Percentiles rank a stretch among this genome's conserved stretches.
phyloP scores from a whole-genome alignment of 768 basidiomycete genomes.

The Aureoboletus auriporus region DNA sequence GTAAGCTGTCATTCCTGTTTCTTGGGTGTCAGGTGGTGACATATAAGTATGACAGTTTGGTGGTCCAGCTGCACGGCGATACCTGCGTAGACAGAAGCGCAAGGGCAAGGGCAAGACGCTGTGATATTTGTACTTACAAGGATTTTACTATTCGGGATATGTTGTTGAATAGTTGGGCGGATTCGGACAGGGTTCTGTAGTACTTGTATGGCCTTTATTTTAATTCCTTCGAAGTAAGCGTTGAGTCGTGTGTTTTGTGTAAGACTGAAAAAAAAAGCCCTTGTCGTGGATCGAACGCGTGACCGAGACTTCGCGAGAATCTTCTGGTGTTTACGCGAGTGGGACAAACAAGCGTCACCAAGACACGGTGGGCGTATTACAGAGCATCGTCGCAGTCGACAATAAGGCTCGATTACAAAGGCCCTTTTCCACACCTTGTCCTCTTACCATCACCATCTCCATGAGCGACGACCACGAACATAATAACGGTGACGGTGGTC shows the following conservation, averaged over 20 bases:
- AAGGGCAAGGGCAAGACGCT: constrained; percentile 30
- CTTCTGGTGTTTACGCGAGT: constrained; percentile 30
- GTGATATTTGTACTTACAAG: constrained; percentile 17
- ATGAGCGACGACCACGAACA: constrained; percentile 18
- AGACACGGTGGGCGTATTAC: not conserved
- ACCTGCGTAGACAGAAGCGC: constrained; percentile 37
- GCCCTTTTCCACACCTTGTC: constrained; percentile 9
- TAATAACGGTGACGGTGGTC: constrained; percentile 3
- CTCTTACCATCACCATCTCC: constrained; percentile 16
- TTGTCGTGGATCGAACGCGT: constrained; percentile 12
- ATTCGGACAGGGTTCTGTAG: not conserved
- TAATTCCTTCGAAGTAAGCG: not conserved
- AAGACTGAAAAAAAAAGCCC: no score
- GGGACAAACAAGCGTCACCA: constrained; percentile 20
- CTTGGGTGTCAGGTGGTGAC: constrained; percentile 3
- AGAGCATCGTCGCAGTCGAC: not conserved
- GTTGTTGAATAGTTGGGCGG: no score
- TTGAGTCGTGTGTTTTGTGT: no score
- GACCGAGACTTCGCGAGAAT: constrained; percentile 12
- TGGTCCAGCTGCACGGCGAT: constrained; percentile 52
- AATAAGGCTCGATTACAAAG: constrained; percentile 8
- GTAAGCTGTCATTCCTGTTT: constrained; percentile 36
- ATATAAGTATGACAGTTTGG: constrained; percentile 50
- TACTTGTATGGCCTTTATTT: not conserved
- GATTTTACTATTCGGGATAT: not conserved